Evolutionary conservation across 495 filamentous ascomycete species (phyloP).

Genomic region (Neurospora sp.): DNA sequence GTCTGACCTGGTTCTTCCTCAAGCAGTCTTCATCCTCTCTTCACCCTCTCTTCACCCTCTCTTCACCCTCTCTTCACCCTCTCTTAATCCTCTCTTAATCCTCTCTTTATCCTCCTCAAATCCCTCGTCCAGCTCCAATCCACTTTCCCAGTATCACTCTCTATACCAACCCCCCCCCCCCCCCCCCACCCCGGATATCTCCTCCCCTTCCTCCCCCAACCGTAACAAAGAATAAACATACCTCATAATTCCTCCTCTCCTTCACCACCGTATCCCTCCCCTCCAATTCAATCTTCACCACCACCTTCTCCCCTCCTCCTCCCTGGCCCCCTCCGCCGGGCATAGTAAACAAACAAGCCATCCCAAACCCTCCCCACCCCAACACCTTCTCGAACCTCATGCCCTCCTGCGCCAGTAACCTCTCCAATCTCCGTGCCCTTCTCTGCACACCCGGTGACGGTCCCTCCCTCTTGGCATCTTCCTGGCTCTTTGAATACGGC

Average conservation of each 20-base stretch:
- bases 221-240: neutral
- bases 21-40: neutral
- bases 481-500: neutral
- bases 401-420: neutral
- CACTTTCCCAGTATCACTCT: neutral
- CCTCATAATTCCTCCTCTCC: conserved; percentile 1
- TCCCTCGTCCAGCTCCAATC: too few species aligned
- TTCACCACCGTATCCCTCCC: neutral
- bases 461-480: neutral
- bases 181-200: too few species aligned
- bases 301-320: neutral
- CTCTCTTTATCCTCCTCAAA: too few species aligned
- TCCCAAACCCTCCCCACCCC: neutral
- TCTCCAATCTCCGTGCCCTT: neutral
- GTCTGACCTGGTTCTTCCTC: neutral
- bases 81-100: neutral
- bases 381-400: neutral
- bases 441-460: neutral
- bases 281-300: neutral
- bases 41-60: neutral
- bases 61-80: neutral
- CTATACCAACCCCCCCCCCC: too few species aligned
- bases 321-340: neutral
- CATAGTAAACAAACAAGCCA: neutral
- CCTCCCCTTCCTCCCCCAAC: neutral